A percentile compares a stretch with the other conserved stretches of the same genome.
These are phyloP conservation scores for Moesziomyces aphidis DNA, from an alignment of 1,284 basidiomycete genomes.

Conservation along the genomic window DNA sequence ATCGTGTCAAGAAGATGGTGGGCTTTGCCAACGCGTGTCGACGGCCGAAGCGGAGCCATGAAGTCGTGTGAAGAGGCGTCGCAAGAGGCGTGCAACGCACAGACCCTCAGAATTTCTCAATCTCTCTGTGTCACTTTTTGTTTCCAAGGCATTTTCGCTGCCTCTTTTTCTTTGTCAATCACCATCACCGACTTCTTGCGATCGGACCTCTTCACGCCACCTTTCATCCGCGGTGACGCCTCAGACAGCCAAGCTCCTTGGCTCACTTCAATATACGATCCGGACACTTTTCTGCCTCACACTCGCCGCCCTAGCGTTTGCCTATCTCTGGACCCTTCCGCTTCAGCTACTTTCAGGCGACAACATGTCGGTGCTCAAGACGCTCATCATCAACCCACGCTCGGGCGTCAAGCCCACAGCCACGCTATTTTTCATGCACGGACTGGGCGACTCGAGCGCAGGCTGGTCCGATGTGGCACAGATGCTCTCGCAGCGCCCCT, in stretches of 20 bases:
- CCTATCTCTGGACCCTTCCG: neutral
- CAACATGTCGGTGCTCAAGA: conserved; percentile 60
- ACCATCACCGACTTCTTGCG: neutral
- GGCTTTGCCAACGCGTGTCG: conserved; percentile 10
- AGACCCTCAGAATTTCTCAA: conserved; percentile 3
- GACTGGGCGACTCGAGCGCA: conserved; percentile 63
- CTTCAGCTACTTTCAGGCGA: conserved; percentile 1
- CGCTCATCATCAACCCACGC: conserved; percentile 60
- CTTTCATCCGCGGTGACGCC: neutral
- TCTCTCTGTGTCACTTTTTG: neutral
- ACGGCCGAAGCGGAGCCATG: neutral
- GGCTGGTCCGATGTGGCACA: conserved; percentile 66
- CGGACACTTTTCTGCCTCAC: neutral
- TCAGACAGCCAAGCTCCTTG: neutral
- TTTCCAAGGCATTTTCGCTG: neutral
- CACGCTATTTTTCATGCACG: conserved; percentile 64
- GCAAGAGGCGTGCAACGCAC: conserved; percentile 10
- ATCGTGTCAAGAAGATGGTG: neutral
- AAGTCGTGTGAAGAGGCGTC: no score
- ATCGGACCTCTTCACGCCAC: neutral
- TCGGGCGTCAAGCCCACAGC: conserved; percentile 59
- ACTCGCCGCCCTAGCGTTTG: conserved; percentile 8
- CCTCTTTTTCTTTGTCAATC: neutral
- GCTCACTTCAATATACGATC: conserved; percentile 8
- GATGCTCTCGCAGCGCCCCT: conserved; percentile 62